phyloP scores from a whole-genome alignment of 306 rosid genomes.

The Amphicarpaea edgeworthii region DNA sequence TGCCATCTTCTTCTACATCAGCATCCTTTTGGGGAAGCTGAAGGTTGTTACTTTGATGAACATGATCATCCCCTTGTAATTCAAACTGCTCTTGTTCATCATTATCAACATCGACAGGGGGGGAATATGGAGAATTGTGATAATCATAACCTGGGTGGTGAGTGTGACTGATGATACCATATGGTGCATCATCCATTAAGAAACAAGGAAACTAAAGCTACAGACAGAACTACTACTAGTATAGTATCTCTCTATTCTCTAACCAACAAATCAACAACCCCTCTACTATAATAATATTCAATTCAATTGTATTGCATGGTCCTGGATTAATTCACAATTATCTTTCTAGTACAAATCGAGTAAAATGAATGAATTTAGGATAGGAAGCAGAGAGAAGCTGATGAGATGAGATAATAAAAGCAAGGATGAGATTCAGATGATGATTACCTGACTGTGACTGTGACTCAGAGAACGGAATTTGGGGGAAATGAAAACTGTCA shows the following conservation, averaged over 20 bases:
- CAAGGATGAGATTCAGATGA: background rate
- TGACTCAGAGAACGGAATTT: constrained; percentile 34
- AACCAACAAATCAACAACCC: constrained; percentile 18
- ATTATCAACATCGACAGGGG: constrained; percentile 50
- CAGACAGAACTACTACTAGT: background rate
- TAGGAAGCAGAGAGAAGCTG: background rate
- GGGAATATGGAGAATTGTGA: constrained; percentile 58
- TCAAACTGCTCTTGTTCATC: constrained; percentile 55
- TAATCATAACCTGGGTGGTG: constrained; percentile 64
- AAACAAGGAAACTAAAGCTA: constrained; percentile 41
- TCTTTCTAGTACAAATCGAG: background rate
- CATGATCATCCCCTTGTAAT: constrained; percentile 59
- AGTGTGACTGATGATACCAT: constrained; percentile 57
- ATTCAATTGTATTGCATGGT: constrained; percentile 3
- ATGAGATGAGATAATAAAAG: too few species aligned
- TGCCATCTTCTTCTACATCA: constrained; percentile 45
- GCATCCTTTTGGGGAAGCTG: constrained; percentile 45
- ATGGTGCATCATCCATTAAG: constrained; percentile 78
- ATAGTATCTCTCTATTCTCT: background rate
- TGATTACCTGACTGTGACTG: constrained; percentile 22
- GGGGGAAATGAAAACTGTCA: constrained; percentile 4
- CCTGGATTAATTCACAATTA: constrained; percentile 26
- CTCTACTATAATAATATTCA: background rate
- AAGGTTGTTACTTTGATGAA: constrained; percentile 56
- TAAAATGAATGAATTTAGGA: constrained; percentile 10